phyloP scores from a whole-genome alignment of 441 rosid species.

The Pelargonium cotyledonis region DNA sequence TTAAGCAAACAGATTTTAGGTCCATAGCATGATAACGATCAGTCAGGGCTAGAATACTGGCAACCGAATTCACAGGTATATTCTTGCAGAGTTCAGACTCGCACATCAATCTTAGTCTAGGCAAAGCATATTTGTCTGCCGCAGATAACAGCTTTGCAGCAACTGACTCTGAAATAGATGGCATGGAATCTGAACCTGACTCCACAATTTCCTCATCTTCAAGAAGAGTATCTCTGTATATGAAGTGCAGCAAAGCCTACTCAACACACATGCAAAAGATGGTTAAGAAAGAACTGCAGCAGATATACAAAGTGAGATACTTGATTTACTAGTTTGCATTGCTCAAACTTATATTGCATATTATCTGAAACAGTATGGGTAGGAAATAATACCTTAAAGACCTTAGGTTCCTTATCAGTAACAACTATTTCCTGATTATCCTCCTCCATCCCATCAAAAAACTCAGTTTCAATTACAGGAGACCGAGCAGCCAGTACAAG shows the following conservation, averaged over 20 bases:
- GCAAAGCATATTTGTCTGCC: slow-evolving; percentile 81
- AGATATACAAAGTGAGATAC: background rate
- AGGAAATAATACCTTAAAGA: slow-evolving; percentile 62
- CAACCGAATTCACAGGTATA: slow-evolving; percentile 69
- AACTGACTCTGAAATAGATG: slow-evolving; percentile 41
- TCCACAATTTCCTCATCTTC: slow-evolving; percentile 60
- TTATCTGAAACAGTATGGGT: background rate
- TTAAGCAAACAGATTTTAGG: slow-evolving; percentile 74
- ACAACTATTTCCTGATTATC: slow-evolving; percentile 56
- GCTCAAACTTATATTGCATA: background rate
- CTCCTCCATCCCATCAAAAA: slow-evolving; percentile 90
- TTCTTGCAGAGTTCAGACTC: slow-evolving; percentile 75
- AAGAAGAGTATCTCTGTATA: slow-evolving; percentile 75
- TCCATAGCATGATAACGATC: slow-evolving; percentile 84
- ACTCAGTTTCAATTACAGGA: slow-evolving; percentile 91
- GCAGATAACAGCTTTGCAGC: slow-evolving; percentile 76
- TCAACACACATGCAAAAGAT: slow-evolving; percentile 12
- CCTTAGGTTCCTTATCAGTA: slow-evolving; percentile 78
- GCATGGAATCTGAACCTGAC: slow-evolving; percentile 31
- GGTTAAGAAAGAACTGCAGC: slow-evolving; percentile 8
- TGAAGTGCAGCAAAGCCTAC: slow-evolving; percentile 82
- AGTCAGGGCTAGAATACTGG: slow-evolving; percentile 78
- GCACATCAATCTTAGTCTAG: slow-evolving; percentile 63
- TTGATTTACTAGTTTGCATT: slow-evolving; percentile 35
- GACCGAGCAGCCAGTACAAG: slow-evolving; percentile 93